These are phyloP conservation scores for Leonotis leonurus DNA, from an alignment of 257 asterid species.

Conservation along the genomic window DNA sequence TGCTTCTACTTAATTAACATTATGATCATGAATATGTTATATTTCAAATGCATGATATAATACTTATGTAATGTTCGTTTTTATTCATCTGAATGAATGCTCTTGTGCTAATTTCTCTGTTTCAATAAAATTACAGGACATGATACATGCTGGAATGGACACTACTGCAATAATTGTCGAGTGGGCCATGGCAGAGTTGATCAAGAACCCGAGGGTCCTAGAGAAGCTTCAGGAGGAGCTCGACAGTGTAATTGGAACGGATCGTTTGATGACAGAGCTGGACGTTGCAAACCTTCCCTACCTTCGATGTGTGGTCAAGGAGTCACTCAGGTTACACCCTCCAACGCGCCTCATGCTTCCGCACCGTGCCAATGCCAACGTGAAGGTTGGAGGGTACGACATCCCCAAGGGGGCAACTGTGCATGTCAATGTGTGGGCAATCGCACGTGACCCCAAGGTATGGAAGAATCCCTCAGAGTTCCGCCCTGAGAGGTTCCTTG, in stretches of 20 bases:
- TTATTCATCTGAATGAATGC: no score
- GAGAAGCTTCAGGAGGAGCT: constrained; percentile 15
- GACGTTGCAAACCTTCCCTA: constrained; percentile 16
- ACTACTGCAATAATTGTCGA: constrained; percentile 10
- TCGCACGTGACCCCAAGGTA: constrained; percentile 54
- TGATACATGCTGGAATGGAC: constrained; percentile 20
- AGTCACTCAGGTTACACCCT: constrained; percentile 15
- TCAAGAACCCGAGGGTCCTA: constrained; percentile 15
- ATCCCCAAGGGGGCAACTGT: constrained; percentile 19
- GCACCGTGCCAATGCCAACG: constrained; percentile 11
- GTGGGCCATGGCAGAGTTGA: constrained; percentile 21
- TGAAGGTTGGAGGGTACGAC: constrained; percentile 13
- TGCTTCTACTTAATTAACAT: no score
- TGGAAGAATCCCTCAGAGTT: constrained; percentile 55
- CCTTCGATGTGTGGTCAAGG: constrained; percentile 14
- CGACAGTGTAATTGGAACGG: constrained; percentile 5
- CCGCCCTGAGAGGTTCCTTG: constrained; percentile 56
- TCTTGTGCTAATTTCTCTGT: background rate
- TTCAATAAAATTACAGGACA: constrained; percentile 3
- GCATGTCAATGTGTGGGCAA: constrained; percentile 68
- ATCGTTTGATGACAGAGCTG: constrained; percentile 11
- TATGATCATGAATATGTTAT: background rate
- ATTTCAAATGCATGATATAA: background rate
- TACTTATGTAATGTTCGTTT: no score
- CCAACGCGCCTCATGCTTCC: constrained; percentile 22